A percentile compares a stretch with the other conserved stretches of the same genome.
Evolutionary conservation across 306 rosid genomes (phyloP).

Genomic region (Urtica urens): DNA sequence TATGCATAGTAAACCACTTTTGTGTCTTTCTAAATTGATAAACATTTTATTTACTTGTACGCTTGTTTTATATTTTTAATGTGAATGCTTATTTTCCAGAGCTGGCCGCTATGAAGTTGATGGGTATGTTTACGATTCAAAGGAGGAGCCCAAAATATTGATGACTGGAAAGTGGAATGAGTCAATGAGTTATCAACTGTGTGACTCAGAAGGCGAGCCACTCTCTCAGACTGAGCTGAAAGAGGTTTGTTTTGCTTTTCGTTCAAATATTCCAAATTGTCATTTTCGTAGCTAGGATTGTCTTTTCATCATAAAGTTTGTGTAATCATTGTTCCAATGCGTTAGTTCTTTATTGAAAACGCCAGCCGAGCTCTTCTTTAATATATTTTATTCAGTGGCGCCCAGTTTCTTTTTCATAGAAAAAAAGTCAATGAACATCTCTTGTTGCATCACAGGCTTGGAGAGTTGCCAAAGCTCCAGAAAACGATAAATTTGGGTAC

Average conservation of each 20-base stretch:
- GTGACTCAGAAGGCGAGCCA: slow-evolving; percentile 90
- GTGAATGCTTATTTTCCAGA: slow-evolving; percentile 23
- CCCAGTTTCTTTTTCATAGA: neutral
- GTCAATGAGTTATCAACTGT: slow-evolving; percentile 67
- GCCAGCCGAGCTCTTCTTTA: too few relatives aligned
- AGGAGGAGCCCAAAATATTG: slow-evolving; percentile 78
- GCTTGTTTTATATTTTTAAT: neutral
- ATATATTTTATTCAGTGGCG: neutral
- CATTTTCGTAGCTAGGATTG: too few relatives aligned
- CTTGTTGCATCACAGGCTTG: slow-evolving; percentile 47
- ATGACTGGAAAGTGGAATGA: slow-evolving; percentile 95
- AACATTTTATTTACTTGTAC: neutral
- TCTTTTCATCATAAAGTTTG: too few relatives aligned
- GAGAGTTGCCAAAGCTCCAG: slow-evolving; percentile 65
- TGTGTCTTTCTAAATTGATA: neutral
- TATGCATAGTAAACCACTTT: too few relatives aligned
- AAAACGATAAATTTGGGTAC: slow-evolving; percentile 60
- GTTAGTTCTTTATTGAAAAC: too few relatives aligned
- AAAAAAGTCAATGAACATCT: neutral
- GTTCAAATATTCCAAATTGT: too few relatives aligned
- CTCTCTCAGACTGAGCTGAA: slow-evolving; percentile 69
- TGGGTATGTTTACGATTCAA: slow-evolving; percentile 81
- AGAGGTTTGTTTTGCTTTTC: slow-evolving; percentile 51
- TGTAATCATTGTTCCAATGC: too few relatives aligned
- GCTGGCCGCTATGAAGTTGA: slow-evolving; percentile 94